Conservation (phyloP, 495 filamentous ascomycete species). For the Chlorociboria aeruginascens region DNA sequence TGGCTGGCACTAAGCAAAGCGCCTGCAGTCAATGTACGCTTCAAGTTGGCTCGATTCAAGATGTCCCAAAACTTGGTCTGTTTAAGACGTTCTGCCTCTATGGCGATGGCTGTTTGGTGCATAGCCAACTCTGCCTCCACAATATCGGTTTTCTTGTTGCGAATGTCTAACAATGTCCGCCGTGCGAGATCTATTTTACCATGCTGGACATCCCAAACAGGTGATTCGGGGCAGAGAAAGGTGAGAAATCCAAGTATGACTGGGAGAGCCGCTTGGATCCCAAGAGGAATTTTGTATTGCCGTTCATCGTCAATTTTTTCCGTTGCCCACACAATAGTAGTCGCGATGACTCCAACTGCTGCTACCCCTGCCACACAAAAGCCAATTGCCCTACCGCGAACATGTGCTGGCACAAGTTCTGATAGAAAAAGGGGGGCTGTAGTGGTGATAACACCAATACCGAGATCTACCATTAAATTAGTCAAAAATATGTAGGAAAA, state of each 20-base stretch:
- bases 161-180: neutral
- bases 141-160: neutral
- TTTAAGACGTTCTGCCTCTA: neutral
- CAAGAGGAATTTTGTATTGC: conserved; percentile 29
- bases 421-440: conserved; percentile 34
- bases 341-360: conserved; percentile 26
- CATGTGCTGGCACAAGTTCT: conserved; percentile 43
- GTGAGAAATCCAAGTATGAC: conserved; percentile 32
- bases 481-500: too few relatives aligned
- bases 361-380: conserved; percentile 44
- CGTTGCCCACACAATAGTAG: neutral
- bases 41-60: neutral
- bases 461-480: conserved; percentile 26
- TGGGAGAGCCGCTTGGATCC: conserved; percentile 33
- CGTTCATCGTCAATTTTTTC: neutral
- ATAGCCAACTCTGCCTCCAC: neutral
- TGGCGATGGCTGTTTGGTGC: neutral
- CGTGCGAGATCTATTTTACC: conserved; percentile 33
- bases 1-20: neutral
- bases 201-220: conserved; percentile 43
- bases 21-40: neutral
- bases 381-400: conserved; percentile 38
- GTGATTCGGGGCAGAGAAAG: conserved; percentile 26
- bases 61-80: neutral
- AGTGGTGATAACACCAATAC: conserved; percentile 38